Evolutionary conservation across 2,329 filamentous ascomycete species (phyloP), one percentile per base, ranked within the genome.

Genomic region (Parafenestella ontariensis): DNA sequence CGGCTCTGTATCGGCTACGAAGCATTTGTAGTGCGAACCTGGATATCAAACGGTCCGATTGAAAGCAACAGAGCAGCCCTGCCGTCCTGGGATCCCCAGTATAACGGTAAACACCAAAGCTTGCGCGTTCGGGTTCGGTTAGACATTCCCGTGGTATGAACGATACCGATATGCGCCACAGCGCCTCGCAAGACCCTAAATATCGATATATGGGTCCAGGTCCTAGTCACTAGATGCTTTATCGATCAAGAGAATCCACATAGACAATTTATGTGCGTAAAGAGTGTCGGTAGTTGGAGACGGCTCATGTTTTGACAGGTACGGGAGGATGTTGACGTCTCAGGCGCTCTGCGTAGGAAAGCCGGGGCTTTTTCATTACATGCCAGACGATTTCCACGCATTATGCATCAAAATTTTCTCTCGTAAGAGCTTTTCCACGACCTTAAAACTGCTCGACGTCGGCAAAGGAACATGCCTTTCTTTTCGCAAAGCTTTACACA

Each of bases 21-120:
- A 23, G 41, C n/a, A 40, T 20, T 42, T 36, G 20, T 50, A 39
- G 44, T 39, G 40, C 39, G 40, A 54, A 58, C 54, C 31, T 42
- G 29, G n/a, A 31, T 9, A 44, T 40, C 26, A 47, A 58, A 46
- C 55, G 55, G 55, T 47, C 55, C 51, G 55, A 58, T 45, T 58
- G 8, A n/a, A 5, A 15, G 33, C 7, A 24, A n/a, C n/a, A 33
- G 40, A 31, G 17, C 28, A 51, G 33, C 9, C 20, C 36, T 44
- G 42, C 33, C 33, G 29, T 24, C 24, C 28, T 1, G 5, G n/a
- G 26, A 49, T 24, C 40, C 41, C 41, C 41, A 10, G 17, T n/a
- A 4, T 26, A 3, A 11, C 13, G 41, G 24, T 3, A 8, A 43
- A 28, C 41, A 28, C n/a, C 24, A 41, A 51, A 21, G 15, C 26